Evolutionary conservation across 108 stramenopile species (phyloP).

Genomic region (Aurantiochytrium sp.): DNA sequence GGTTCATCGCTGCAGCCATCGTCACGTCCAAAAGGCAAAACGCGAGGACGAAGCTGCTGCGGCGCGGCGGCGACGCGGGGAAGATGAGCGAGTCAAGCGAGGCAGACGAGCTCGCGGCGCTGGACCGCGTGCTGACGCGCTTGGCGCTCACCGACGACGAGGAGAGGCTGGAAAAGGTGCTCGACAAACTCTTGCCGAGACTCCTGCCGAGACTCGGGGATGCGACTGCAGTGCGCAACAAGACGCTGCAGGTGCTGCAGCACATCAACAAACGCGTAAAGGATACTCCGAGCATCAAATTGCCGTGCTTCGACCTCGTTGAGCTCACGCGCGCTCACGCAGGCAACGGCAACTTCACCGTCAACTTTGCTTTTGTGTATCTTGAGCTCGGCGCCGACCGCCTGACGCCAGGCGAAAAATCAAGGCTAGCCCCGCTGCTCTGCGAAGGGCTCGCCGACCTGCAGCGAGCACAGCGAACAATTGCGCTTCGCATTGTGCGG

Average conservation of each 20-base stretch:
- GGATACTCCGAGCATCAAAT: background rate
- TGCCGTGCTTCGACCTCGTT: conserved; percentile 16
- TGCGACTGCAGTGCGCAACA: background rate
- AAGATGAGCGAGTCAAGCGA: background rate
- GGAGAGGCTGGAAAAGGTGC: background rate
- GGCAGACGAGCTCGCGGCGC: background rate
- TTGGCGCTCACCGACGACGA: background rate
- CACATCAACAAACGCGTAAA: conserved; percentile 15
- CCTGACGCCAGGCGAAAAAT: background rate
- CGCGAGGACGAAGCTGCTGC: no score
- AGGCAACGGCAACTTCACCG: background rate
- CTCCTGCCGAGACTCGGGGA: background rate
- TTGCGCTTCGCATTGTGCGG: background rate
- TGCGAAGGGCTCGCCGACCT: background rate
- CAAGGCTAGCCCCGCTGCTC: background rate
- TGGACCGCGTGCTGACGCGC: conserved; percentile 11
- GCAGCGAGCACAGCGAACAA: background rate
- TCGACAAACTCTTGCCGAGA: conserved; percentile 1
- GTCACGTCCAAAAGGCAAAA: no score
- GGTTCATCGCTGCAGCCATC: no score
- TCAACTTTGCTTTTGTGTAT: conserved; percentile 1
- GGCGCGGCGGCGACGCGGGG: no score
- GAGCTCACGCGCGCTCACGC: background rate
- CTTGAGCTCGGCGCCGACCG: background rate
- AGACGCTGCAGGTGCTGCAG: conserved; percentile 1